phyloP scores from a whole-genome alignment of 345 rosid genomes.

The Camelina sativa region DNA sequence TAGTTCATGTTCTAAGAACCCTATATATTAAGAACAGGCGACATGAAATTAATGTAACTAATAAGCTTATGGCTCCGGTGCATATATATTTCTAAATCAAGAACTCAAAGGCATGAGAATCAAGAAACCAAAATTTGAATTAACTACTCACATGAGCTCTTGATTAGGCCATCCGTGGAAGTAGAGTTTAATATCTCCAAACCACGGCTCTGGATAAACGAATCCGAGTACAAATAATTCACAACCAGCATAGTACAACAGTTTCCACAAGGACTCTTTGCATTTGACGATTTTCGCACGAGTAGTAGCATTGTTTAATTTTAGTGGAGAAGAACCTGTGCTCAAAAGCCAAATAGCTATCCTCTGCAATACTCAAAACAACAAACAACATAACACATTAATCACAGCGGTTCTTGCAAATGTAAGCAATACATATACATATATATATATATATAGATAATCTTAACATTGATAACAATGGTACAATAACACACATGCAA shows the following conservation, averaged over 20 bases:
- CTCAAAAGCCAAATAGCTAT: slow-evolving; percentile 61
- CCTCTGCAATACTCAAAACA: slow-evolving; percentile 48
- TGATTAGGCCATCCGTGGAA: slow-evolving; percentile 85
- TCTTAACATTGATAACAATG: neutral
- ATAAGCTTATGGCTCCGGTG: neutral
- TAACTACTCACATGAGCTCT: slow-evolving; percentile 66
- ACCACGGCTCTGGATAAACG: slow-evolving; percentile 65
- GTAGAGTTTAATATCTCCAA: slow-evolving; percentile 52
- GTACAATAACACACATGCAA: neutral
- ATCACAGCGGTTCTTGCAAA: slow-evolving; percentile 1
- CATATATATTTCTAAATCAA: neutral
- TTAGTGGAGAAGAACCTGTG: slow-evolving; percentile 45
- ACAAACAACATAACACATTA: slow-evolving; percentile 23
- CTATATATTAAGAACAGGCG: neutral
- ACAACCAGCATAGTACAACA: slow-evolving; percentile 66
- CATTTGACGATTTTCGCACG: slow-evolving; percentile 61
- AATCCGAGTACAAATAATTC: slow-evolving; percentile 59
- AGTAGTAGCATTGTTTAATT: slow-evolving; percentile 52
- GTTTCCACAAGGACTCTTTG: slow-evolving; percentile 86
- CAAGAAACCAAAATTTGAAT: neutral
- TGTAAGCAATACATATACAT: too few relatives aligned
- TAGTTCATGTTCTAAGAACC: neutral
- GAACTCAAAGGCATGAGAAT: neutral
- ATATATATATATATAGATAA: neutral
- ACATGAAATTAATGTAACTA: neutral